These are phyloP conservation scores for Rhinocladiella similis DNA, from an alignment of 2,329 filamentous ascomycete genomes.

Conservation along the genomic window DNA sequence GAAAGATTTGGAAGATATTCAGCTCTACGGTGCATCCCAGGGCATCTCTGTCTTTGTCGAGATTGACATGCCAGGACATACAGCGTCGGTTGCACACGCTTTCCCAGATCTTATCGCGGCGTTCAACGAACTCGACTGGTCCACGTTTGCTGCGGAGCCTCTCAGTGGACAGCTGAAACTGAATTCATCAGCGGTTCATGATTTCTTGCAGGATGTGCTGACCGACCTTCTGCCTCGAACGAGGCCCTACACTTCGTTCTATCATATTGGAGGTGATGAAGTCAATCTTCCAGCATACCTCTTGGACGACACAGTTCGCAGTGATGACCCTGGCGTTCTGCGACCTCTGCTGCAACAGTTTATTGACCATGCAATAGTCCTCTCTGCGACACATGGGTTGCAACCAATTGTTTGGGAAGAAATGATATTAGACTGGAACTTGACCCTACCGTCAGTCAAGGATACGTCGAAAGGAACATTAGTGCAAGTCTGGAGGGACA, in stretches of 20 bases:
- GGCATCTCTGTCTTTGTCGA: constrained; percentile 74
- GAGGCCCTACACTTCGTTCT: constrained; percentile 68
- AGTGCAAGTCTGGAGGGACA: constrained; percentile 71
- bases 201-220: constrained; percentile 71
- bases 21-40: constrained; percentile 67
- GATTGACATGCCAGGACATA: constrained; percentile 81
- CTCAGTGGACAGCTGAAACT: constrained; percentile 69
- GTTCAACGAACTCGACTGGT: constrained; percentile 55
- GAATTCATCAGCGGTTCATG: constrained; percentile 68
- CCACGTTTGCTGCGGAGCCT: constrained; percentile 54
- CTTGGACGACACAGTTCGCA: constrained; percentile 70
- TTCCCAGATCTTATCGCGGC: constrained; percentile 73
- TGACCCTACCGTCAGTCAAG: constrained; percentile 64
- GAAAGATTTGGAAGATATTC: constrained; percentile 63
- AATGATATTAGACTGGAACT: constrained; percentile 75
- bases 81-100: constrained; percentile 64
- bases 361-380: constrained; percentile 67
- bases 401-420: constrained; percentile 86
- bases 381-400: constrained; percentile 64
- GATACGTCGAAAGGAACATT: constrained; percentile 8
- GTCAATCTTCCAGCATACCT: constrained; percentile 74
- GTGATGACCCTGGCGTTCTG: constrained; percentile 64
- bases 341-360: constrained; percentile 77
- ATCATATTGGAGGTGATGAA: constrained; percentile 87
- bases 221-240: constrained; percentile 75